Evolutionary conservation across 1,139 yeast genomes (phyloP), one percentile per base, ranked within the genome.

Genomic region (Debaryomyces subglobosus): DNA sequence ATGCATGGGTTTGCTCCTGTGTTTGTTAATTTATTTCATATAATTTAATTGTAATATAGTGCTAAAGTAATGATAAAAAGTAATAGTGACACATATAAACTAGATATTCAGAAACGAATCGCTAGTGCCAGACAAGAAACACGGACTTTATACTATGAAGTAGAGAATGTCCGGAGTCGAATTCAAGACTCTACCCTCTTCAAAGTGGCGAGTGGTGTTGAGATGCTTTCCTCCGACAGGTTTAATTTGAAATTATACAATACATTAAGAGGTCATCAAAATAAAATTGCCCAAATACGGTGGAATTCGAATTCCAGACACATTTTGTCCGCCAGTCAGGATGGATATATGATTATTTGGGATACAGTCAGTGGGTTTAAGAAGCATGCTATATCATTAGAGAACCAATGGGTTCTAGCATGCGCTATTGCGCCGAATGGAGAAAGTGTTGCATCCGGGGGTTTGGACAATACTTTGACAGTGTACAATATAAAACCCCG

Each of bases 301-400:
- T 88, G 96, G 94, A 78, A 85, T 45, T 62, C 71, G 0, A 86
- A 87, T 58, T 81, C 89, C 13, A 66, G 71, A 37, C 76, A 73
- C 38, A 62, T 92, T 2, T 68, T 90, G 9, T 82, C 91, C 39
- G 90, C 91, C 0, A 85, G 95, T 30, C 96, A 89, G 62, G 97
- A 92, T 66, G 97, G 97, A 2, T 87, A 82, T 60, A 76, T 90
- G 74, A 75, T 92, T 43, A 67, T 90, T 27, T 92, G 97, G 97
- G 94, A 91, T 63, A 78, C 91, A 0, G 71, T 79, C 2, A 81
- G 89, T 0, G 94, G 94, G 2, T 72, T 79, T 55, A 92, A 92
- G 61, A 75, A 79, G 49, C 82, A 85, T 52, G 91, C 91, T 0
- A 81, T 91, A 15, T 77, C 81, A 5, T 67, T 86, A 49, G 87